Conservation (phyloP, 352 stramenopile genomes). For the Globisporangium camurandrum region DNA sequence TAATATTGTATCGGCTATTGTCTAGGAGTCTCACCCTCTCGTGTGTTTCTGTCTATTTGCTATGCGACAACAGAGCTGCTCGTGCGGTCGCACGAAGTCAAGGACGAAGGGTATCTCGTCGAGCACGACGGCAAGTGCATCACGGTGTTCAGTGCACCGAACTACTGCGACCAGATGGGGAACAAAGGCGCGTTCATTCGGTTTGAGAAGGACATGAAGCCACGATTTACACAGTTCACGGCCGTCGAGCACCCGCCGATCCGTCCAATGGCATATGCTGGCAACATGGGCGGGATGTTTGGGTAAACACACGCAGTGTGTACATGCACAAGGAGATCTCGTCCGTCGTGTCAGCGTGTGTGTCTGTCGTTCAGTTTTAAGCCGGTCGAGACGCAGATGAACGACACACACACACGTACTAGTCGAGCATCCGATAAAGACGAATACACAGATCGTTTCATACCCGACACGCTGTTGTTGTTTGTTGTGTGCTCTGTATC, state of each 20-base stretch:
- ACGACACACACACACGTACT: not conserved
- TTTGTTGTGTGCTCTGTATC: too few relatives aligned
- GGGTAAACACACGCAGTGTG: too few relatives aligned
- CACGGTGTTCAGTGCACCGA: conserved; percentile 98
- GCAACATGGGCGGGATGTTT: conserved; percentile 89
- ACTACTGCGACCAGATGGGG: conserved; percentile 99
- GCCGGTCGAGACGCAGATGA: not conserved
- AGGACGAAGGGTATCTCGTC: conserved; percentile 98
- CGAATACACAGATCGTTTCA: not conserved
- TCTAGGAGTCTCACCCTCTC: not conserved
- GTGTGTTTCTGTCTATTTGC: not conserved
- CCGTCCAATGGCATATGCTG: conserved; percentile 84
- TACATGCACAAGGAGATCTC: too few relatives aligned
- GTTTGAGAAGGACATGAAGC: conserved; percentile 94
- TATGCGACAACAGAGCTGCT: conserved; percentile 75
- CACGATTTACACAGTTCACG: conserved; percentile 94
- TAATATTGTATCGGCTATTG: conserved; percentile 1
- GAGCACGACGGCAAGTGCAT: conserved; percentile 99
- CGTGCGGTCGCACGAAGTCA: conserved; percentile 98
- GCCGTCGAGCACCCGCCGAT: conserved; percentile 88
- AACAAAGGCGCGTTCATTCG: conserved; percentile 99
- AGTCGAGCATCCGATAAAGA: not conserved
- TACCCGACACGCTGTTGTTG: too few relatives aligned
- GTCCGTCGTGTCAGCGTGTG: not conserved
- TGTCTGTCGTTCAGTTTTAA: not conserved